A percentile compares a stretch with the other conserved stretches of the same genome.
phyloP scores from a whole-genome alignment of 352 stramenopile genomes.

The Phytophthora syringae region DNA sequence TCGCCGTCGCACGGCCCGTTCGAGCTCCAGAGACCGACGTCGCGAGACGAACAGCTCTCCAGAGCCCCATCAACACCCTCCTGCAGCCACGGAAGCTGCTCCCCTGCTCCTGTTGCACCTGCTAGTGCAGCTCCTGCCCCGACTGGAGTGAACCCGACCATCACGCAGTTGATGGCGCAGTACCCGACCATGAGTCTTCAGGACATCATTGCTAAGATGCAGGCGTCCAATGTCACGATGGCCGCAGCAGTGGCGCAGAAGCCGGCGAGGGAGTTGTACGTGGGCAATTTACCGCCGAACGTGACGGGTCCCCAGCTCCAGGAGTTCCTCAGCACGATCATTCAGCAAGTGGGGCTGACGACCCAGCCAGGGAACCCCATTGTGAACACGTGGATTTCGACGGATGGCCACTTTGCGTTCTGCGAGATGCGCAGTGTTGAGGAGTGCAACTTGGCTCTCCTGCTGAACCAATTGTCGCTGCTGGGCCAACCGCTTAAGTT shows the following conservation, averaged over 20 bases:
- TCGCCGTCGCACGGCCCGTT: constrained; percentile 54
- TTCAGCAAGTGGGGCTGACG: constrained; percentile 84
- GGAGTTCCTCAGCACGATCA: constrained; percentile 88
- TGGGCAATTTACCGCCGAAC: constrained; percentile 86
- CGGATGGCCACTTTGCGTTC: constrained; percentile 87
- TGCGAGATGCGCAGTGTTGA: constrained; percentile 89
- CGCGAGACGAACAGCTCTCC: constrained; percentile 65
- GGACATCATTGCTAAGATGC: constrained; percentile 91
- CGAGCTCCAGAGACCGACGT: constrained; percentile 62
- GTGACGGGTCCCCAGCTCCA: constrained; percentile 85
- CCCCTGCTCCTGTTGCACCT: constrained; percentile 2
- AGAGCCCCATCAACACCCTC: constrained; percentile 47
- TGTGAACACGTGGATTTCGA: constrained; percentile 87
- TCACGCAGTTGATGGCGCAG: constrained; percentile 90
- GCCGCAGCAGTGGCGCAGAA: constrained; percentile 79
- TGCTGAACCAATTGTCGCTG: constrained; percentile 84
- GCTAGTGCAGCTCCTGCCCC: constrained; percentile 18
- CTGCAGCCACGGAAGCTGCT: constrained; percentile 18
- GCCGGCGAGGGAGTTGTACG: constrained; percentile 83
- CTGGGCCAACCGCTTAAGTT: constrained; percentile 88
- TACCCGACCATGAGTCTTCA: constrained; percentile 90
- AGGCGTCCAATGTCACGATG: constrained; percentile 79
- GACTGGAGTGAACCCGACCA: constrained; percentile 68
- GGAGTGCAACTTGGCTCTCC: constrained; percentile 85
- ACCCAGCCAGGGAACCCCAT: constrained; percentile 84